A percentile compares a stretch with the other conserved stretches of the same genome.
Conservation (phyloP, 2,329 filamentous ascomycete genomes). For the Nothopassalora personata region DNA sequence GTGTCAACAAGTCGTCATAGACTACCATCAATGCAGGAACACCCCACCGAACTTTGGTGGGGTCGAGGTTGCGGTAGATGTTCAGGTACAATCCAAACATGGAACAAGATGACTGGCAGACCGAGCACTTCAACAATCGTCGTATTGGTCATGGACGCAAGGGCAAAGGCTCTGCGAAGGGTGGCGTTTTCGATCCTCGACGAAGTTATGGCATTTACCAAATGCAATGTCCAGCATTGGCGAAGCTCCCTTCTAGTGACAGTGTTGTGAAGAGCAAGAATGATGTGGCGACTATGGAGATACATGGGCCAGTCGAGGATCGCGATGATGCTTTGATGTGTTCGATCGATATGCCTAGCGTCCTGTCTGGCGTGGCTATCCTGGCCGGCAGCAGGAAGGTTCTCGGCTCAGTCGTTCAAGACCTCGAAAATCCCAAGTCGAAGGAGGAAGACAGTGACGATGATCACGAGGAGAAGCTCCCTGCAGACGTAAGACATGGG, state of each 20-base stretch:
- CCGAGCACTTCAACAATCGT: constrained; percentile 1
- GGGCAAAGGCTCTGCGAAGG: background rate
- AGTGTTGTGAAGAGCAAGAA: background rate
- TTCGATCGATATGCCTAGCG: background rate
- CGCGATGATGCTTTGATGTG: constrained; percentile 4
- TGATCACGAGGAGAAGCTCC: background rate
- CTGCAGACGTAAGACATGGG: background rate
- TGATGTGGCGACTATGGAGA: background rate
- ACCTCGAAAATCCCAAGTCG: background rate
- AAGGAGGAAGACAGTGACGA: background rate
- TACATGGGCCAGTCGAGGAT: constrained; percentile 1
- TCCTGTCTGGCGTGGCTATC: background rate
- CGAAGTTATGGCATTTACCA: background rate
- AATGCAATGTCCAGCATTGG: constrained; percentile 1
- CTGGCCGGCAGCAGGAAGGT: constrained; percentile 3
- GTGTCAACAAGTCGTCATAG: constrained; percentile 2
- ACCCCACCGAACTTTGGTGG: background rate
- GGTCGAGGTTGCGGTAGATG: background rate
- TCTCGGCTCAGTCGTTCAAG: background rate
- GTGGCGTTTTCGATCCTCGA: background rate
- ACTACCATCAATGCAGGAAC: background rate
- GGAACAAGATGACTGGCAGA: constrained; percentile 3
- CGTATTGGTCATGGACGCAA: constrained; percentile 1
- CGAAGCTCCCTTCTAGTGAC: background rate
- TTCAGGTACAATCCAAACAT: background rate